Base-by-base conservation (phyloP, 495 filamentous ascomycete species). In the Apodospora peruviana region DNA sequence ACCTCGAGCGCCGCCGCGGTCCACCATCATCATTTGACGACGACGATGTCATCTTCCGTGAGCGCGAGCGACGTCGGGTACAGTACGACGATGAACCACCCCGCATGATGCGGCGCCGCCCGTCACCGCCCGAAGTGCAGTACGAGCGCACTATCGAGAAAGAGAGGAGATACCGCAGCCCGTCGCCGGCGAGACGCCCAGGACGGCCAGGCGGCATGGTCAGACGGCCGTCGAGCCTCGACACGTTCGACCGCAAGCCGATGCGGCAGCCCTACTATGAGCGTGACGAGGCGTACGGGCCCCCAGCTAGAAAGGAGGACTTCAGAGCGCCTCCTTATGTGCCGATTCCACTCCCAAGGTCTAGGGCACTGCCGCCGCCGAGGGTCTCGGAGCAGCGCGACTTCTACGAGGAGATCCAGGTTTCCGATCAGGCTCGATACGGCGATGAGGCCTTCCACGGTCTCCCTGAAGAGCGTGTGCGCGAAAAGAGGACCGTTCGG, bases 391-490 rank as follows among this genome's bases (percentile, higher is more conserved):
- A 57, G 42, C 75, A 69, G 60, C 73, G 66, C 45, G 76, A 78
- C 20, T 66, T 59, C 55, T 66, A 55, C 52, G 74, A 76, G 17
- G 83, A 88, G 43, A 85, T 88, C 50, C 73, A 78, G 23, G 77
- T 88, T 41, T 76, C 81, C 1, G 86, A 88, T 43, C 81, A 79
- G 2, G 79, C 84, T 37, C 72, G 70, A 22, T 85, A 80, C 57
- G 85, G 80, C 9, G 84, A 88, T 43, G 84, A 87, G 2, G 79
- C 85, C 44, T 86, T 74, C 52, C 73, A 79, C 38, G 73, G 67
- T n/a, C 74, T 75, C 37, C 74, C 76, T 1, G 82, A 16, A 4
- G 52, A 85, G 51, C 71, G 78, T 38, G 70, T 76, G 23, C 58
- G 59, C 4, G 76, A 79, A 57, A 69, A 67, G 43, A 75, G 78